phyloP scores from a whole-genome alignment of 768 basidiomycete genomes.

The Pseudohyphozyma bogoriensis region DNA sequence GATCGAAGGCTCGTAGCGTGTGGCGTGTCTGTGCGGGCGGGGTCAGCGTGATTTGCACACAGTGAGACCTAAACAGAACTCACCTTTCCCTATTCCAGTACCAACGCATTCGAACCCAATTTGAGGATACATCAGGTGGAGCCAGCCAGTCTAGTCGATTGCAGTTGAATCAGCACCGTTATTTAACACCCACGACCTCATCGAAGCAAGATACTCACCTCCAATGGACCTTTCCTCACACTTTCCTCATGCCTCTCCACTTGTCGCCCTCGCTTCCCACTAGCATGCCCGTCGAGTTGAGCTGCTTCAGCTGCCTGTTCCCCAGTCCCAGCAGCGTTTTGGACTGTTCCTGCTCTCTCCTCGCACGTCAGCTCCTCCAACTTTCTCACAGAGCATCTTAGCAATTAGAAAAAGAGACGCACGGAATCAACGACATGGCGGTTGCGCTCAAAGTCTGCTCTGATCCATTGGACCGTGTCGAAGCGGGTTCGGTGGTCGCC shows the following conservation, averaged over 20 bases:
- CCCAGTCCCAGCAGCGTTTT: constrained; percentile 25
- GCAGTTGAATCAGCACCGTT: too few species aligned
- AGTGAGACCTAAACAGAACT: too few species aligned
- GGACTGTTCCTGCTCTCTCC: constrained; percentile 17
- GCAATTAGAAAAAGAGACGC: not conserved
- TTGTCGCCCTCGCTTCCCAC: constrained; percentile 18
- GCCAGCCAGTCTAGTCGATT: too few species aligned
- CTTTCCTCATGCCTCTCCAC: constrained; percentile 13
- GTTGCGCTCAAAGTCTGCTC: constrained; percentile 29
- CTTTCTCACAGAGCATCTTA: not conserved
- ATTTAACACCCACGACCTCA: too few species aligned
- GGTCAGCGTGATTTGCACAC: too few species aligned
- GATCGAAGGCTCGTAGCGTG: too few species aligned
- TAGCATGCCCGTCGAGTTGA: constrained; percentile 23
- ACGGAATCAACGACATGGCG: constrained; percentile 21
- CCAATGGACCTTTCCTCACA: not conserved
- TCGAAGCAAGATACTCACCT: not conserved
- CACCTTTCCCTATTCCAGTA: too few species aligned
- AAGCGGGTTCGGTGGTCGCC: constrained; percentile 13
- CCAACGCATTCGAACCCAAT: too few species aligned
- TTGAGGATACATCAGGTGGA: too few species aligned
- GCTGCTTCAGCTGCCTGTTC: constrained; percentile 27
- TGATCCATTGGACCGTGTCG: constrained; percentile 27
- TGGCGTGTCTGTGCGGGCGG: too few species aligned
- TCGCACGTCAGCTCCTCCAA: not conserved